These are phyloP conservation scores for Colletotrichum cuscutae DNA, from an alignment of 2,329 filamentous ascomycete genomes.

Conservation along the genomic window DNA sequence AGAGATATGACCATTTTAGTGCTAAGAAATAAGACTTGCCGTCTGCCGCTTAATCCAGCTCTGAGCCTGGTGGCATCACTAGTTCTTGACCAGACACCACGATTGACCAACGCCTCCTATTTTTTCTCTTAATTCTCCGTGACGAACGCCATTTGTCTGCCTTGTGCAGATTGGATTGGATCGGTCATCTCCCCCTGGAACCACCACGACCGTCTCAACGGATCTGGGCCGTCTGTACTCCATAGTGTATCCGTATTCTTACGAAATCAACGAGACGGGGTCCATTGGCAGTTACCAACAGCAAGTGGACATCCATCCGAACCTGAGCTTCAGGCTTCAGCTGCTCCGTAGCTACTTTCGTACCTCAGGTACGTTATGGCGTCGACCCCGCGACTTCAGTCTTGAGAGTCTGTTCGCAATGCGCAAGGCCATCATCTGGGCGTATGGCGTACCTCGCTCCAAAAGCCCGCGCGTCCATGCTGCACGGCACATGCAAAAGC, in stretches of 20 bases:
- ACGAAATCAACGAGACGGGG: background rate
- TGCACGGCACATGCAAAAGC: slow-evolving; percentile 5
- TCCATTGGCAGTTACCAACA: background rate
- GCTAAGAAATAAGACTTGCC: slow-evolving; percentile 15
- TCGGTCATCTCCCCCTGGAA: slow-evolving; percentile 25
- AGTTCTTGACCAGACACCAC: background rate
- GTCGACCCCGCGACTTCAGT: background rate
- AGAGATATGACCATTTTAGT: slow-evolving; percentile 12
- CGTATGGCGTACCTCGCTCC: background rate
- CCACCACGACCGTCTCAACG: slow-evolving; percentile 1
- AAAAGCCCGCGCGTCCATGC: background rate
- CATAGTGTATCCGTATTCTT: background rate
- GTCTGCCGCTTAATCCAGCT: background rate
- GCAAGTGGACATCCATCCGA: background rate
- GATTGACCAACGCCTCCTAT: slow-evolving; percentile 5
- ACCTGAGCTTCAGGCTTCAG: background rate
- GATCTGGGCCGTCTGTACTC: background rate
- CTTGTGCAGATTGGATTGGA: slow-evolving; percentile 7
- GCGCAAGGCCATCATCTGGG: slow-evolving; percentile 1
- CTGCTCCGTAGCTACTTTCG: background rate
- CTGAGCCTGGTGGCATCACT: background rate
- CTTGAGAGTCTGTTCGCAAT: background rate
- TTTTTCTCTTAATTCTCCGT: slow-evolving; percentile 8
- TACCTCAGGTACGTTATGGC: background rate
- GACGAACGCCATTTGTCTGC: slow-evolving; percentile 6